phyloP scores from a whole-genome alignment of 257 asterid species.

The Nicotiana sylvestris region DNA sequence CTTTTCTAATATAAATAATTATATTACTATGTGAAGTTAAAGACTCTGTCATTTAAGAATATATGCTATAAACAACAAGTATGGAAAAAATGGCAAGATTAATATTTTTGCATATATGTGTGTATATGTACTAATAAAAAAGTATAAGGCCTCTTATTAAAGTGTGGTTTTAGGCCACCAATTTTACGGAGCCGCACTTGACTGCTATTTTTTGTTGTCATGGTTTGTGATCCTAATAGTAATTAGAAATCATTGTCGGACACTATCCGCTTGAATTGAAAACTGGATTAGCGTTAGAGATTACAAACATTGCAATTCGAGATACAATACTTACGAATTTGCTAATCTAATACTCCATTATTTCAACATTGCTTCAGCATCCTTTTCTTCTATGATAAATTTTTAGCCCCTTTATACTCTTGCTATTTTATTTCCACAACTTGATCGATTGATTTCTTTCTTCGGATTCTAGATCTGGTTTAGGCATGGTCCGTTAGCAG shows the following conservation, averaged over 20 bases:
- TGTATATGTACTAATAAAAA: no score
- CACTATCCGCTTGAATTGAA: background rate
- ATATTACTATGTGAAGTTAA: no score
- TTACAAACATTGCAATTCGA: background rate
- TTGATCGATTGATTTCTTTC: background rate
- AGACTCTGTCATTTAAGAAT: no score
- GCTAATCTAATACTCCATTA: no score
- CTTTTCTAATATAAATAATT: no score
- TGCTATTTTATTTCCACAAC: background rate
- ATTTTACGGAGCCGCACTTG: no score
- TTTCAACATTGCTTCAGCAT: background rate
- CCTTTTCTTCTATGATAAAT: background rate
- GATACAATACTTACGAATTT: no score
- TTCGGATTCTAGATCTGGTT: background rate
- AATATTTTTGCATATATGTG: no score
- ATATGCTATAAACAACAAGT: no score
- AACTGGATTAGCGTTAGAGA: background rate
- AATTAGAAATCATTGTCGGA: background rate
- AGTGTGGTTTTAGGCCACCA: no score
- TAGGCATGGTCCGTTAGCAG: background rate
- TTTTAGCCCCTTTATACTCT: background rate
- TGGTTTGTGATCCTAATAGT: background rate
- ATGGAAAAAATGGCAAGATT: no score
- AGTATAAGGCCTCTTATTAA: no score
- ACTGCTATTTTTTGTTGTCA: background rate